Conservation (phyloP, 2,329 filamentous ascomycete species). For the Tolypocladium capitatum region DNA sequence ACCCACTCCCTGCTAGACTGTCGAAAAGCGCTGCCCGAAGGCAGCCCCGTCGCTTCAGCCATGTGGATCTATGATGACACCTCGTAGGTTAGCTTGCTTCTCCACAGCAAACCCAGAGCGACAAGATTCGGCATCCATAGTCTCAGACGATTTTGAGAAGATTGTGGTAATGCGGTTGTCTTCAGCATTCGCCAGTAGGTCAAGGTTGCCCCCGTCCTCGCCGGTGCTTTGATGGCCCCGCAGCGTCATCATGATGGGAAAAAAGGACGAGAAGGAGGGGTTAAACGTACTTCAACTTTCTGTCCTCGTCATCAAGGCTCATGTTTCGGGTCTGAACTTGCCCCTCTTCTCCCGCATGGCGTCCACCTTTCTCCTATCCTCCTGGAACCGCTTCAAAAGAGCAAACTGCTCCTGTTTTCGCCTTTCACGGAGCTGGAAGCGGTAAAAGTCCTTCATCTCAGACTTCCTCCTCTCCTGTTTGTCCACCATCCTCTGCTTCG, state of each 20-base stretch:
- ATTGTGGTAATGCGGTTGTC: constrained; percentile 50
- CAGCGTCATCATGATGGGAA: constrained; percentile 33
- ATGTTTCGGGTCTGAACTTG: constrained; percentile 42
- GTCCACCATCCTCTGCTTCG: constrained; percentile 45
- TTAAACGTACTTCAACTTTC: neutral
- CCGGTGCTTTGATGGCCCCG: constrained; percentile 34
- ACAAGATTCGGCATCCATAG: neutral
- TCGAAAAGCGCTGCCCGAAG: neutral
- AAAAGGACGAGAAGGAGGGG: neutral
- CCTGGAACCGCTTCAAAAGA: constrained; percentile 58
- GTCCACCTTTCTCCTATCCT: constrained; percentile 58
- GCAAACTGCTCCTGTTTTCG: constrained; percentile 61
- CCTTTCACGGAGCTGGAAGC: constrained; percentile 70
- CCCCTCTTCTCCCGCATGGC: constrained; percentile 57
- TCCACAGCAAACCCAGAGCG: neutral
- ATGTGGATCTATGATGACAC: neutral
- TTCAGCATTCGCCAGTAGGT: constrained; percentile 34
- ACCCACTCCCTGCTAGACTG: neutral
- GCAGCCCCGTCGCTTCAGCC: neutral
- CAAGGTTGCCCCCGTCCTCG: constrained; percentile 8
- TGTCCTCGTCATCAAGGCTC: constrained; percentile 6
- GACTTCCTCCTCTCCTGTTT: constrained; percentile 49
- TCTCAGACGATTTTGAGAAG: constrained; percentile 53
- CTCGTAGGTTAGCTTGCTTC: neutral
- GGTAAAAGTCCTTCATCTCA: constrained; percentile 62